Percentiles rank a stretch among this genome's conserved stretches.
Evolutionary conservation across 192 early-diverging fungal genomes (phyloP).

Genomic region (Gonapodya prolifera): DNA sequence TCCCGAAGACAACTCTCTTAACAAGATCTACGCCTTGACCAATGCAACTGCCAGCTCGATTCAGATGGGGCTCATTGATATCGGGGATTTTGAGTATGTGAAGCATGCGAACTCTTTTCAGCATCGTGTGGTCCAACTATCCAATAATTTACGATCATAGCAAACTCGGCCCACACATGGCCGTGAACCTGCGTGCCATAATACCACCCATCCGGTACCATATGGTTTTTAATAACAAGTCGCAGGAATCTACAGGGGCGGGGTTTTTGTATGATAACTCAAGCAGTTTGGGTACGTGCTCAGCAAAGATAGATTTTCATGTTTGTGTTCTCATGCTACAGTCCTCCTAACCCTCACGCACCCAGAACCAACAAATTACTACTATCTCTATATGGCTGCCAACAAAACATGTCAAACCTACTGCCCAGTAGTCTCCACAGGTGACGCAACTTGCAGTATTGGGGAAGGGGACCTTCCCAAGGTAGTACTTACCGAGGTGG

Average conservation of each 20-base stretch:
- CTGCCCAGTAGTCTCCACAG: neutral
- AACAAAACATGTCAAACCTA: neutral
- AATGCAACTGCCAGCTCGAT: neutral
- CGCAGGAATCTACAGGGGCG: neutral
- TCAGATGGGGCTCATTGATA: neutral
- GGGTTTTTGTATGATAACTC: neutral
- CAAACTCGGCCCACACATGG: neutral
- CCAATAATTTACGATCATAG: neutral
- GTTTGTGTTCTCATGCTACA: too few species aligned
- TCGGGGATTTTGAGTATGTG: neutral
- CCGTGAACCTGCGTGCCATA: neutral
- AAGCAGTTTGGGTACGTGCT: too few species aligned
- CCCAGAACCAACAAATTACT: neutral
- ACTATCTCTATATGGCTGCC: neutral
- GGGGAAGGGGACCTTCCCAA: too few species aligned
- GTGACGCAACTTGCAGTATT: too few species aligned
- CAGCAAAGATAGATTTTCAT: too few species aligned
- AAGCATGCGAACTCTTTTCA: neutral
- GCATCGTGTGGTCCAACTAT: neutral
- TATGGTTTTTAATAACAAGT: neutral
- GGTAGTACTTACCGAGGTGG: too few species aligned
- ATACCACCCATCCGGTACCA: neutral
- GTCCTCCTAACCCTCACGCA: too few species aligned
- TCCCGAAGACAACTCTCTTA: neutral
- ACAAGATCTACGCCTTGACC: neutral